Percentiles rank a stretch among this genome's conserved stretches.
Evolutionary conservation across 2,329 filamentous ascomycete species (phyloP).

Genomic region (Colletotrichum agaves): DNA sequence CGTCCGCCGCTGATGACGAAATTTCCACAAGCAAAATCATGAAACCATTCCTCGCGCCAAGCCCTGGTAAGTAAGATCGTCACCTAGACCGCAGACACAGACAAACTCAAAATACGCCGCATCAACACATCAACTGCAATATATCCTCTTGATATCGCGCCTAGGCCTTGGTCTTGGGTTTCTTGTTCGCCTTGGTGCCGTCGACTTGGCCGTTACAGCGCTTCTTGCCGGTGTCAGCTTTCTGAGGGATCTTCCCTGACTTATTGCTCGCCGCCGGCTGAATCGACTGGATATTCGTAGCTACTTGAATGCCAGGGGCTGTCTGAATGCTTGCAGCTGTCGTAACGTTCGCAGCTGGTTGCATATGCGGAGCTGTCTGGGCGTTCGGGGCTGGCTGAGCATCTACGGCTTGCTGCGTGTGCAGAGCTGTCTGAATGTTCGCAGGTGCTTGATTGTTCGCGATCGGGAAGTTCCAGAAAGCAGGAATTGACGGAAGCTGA

Average conservation of each 20-base stretch:
- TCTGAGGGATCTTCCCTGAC: neutral
- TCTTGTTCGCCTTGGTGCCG: neutral
- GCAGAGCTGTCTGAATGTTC: too few relatives aligned
- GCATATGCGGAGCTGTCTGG: too few relatives aligned
- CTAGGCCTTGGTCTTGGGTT: slow-evolving; percentile 6
- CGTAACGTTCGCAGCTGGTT: too few relatives aligned
- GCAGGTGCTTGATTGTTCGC: too few relatives aligned
- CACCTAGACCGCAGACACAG: neutral
- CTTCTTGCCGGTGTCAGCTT: neutral
- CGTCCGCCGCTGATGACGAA: neutral
- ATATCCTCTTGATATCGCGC: neutral
- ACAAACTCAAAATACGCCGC: neutral
- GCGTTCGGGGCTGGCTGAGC: too few relatives aligned
- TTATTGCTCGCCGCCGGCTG: neutral
- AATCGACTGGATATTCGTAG: too few relatives aligned
- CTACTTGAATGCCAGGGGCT: too few relatives aligned
- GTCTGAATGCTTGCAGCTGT: too few relatives aligned
- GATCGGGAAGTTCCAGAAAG: slow-evolving; percentile 14
- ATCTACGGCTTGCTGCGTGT: too few relatives aligned
- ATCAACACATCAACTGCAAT: neutral
- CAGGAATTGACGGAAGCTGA: slow-evolving; percentile 43
- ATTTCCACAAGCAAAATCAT: neutral
- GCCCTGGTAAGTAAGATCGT: neutral
- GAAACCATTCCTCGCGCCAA: neutral
- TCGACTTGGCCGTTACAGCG: neutral